These are phyloP conservation scores for Fusarium liriodendri DNA, from an alignment of 2,329 filamentous ascomycete species.

Conservation along the genomic window DNA sequence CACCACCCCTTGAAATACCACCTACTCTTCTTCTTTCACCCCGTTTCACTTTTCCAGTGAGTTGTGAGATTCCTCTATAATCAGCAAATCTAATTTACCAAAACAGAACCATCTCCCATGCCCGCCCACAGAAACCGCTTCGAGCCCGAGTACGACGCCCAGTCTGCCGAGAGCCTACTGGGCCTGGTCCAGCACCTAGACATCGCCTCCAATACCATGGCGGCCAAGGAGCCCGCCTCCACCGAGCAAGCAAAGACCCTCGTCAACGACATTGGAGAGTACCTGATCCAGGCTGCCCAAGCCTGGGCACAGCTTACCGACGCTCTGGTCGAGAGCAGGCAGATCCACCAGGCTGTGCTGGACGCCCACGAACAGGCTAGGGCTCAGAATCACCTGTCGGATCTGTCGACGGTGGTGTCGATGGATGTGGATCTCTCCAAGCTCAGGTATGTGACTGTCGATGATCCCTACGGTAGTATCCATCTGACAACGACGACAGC, in stretches of 20 bases:
- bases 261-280: slow-evolving; percentile 50
- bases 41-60: neutral
- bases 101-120: slow-evolving; percentile 9
- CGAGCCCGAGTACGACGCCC: slow-evolving; percentile 18
- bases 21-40: neutral
- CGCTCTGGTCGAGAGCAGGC: slow-evolving; percentile 45
- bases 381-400: slow-evolving; percentile 41
- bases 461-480: no score
- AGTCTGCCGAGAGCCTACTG: slow-evolving; percentile 24
- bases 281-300: slow-evolving; percentile 47
- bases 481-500: slow-evolving; percentile 2
- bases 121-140: slow-evolving; percentile 10
- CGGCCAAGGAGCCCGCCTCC: slow-evolving; percentile 22
- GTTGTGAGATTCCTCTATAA: neutral
- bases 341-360: slow-evolving; percentile 44
- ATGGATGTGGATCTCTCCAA: slow-evolving; percentile 46
- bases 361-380: slow-evolving; percentile 45
- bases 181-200: slow-evolving; percentile 24
- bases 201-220: slow-evolving; percentile 14
- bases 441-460: slow-evolving; percentile 17
- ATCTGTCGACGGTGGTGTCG: slow-evolving; percentile 44
- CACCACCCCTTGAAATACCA: neutral
- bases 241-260: slow-evolving; percentile 38
- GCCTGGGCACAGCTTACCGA: slow-evolving; percentile 49
- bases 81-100: neutral